Percentiles rank a stretch among this genome's conserved stretches.
Conservation (phyloP, 768 basidiomycete species). For the Tricholomella constricta region DNA sequence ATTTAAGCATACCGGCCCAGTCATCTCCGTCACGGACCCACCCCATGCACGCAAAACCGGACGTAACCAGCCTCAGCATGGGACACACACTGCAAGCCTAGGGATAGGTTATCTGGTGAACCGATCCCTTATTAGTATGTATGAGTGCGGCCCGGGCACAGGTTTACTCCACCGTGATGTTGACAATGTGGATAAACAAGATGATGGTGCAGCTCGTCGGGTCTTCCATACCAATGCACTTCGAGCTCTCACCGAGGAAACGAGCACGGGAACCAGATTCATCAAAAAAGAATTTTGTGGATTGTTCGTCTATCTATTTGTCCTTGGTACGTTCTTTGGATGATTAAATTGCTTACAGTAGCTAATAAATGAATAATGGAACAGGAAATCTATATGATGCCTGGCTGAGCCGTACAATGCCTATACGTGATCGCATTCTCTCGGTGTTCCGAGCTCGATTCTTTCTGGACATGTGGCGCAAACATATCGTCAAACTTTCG, state of each 20-base stretch:
- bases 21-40: slow-evolving; percentile 2
- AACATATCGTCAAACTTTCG: slow-evolving; percentile 16
- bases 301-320: slow-evolving; percentile 25
- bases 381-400: background rate
- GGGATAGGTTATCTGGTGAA: slow-evolving; percentile 23
- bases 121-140: slow-evolving; percentile 19
- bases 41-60: slow-evolving; percentile 2
- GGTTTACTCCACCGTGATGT: slow-evolving; percentile 24
- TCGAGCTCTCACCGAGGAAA: slow-evolving; percentile 8
- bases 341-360: slow-evolving; percentile 1
- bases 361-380: background rate
- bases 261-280: background rate
- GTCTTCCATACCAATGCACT: slow-evolving; percentile 24
- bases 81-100: slow-evolving; percentile 7
- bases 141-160: background rate
- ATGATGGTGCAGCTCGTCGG: slow-evolving; percentile 30
- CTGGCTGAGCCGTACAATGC: background rate
- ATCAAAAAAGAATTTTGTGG: slow-evolving; percentile 20
- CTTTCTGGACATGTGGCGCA: slow-evolving; percentile 22
- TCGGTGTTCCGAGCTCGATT: slow-evolving; percentile 8
- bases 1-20: slow-evolving; percentile 20
- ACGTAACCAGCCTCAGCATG: slow-evolving; percentile 9
- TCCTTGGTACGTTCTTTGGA: slow-evolving; percentile 18
- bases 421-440: background rate
- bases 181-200: slow-evolving; percentile 29